Evolutionary conservation across 73 alveolate species (phyloP).

Genomic region (Blepharisma stoltei): DNA sequence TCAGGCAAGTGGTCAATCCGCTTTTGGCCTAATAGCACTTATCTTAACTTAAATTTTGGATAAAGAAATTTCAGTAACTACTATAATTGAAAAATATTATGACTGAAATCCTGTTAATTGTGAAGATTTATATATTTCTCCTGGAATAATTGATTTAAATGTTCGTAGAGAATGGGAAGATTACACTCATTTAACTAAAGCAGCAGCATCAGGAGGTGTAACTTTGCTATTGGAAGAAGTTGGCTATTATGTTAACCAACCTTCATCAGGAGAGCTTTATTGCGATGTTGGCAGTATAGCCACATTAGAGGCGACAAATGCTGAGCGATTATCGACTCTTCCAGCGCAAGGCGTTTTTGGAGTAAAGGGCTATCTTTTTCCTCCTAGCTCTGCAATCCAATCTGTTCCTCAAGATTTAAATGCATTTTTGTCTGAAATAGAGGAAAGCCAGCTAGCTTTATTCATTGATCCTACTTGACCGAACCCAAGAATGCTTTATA

Average conservation of each 20-base stretch:
- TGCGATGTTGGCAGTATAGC: constrained; percentile 7
- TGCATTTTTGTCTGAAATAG: not conserved
- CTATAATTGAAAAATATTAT: not conserved
- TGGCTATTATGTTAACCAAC: not conserved
- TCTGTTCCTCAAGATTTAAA: not conserved
- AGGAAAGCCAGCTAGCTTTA: not conserved
- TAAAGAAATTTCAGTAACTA: not conserved
- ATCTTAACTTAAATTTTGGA: too few relatives aligned
- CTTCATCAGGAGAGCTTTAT: not conserved
- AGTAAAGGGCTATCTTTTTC: constrained; percentile 7
- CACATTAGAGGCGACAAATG: not conserved
- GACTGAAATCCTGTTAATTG: not conserved
- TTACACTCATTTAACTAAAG: not conserved
- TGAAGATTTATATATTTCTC: constrained; percentile 14
- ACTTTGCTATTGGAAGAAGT: not conserved
- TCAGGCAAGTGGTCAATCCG: too few relatives aligned
- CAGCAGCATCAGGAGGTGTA: constrained; percentile 12
- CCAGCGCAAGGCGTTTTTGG: not conserved
- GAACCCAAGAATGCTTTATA: constrained; percentile 18
- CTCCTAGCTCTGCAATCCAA: not conserved
- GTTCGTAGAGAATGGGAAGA: constrained; percentile 26
- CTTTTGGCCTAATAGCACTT: too few relatives aligned
- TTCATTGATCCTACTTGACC: constrained; percentile 21
- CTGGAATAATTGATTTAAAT: constrained; percentile 21
- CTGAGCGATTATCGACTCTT: too few relatives aligned